Conservation (phyloP, 768 basidiomycete species). For the Russula compacta region DNA sequence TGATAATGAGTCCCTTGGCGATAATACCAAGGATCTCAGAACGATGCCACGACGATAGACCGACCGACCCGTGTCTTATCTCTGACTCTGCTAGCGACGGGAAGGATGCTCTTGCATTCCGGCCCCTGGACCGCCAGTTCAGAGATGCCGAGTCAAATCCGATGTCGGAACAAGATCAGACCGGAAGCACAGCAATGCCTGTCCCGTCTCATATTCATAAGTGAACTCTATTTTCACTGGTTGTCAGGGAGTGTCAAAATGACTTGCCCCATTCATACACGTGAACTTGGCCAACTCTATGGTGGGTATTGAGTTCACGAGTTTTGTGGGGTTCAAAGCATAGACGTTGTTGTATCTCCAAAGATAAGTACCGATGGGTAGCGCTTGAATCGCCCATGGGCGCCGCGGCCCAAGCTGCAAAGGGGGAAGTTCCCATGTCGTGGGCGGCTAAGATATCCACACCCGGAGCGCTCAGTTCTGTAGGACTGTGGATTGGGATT, state of each 20-base stretch:
- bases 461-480: neutral
- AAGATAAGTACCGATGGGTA: neutral
- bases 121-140: neutral
- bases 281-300: neutral
- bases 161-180: neutral
- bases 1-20: too few relatives aligned
- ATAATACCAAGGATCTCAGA: neutral
- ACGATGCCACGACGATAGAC: neutral
- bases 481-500: neutral
- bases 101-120: neutral
- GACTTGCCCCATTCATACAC: neutral
- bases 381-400: neutral
- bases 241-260: neutral
- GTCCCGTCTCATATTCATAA: neutral
- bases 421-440: neutral
- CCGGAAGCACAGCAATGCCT: conserved; percentile 2
- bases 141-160: neutral
- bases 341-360: neutral
- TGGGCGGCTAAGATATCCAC: neutral
- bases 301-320: neutral
- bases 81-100: neutral
- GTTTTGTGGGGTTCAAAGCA: neutral
- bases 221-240: neutral
- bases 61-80: neutral
- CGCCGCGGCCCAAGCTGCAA: neutral